Evolutionary conservation across 768 basidiomycete genomes (phyloP), one percentile per base, ranked within the genome.

Genomic region (Lentinus tigrinus): DNA sequence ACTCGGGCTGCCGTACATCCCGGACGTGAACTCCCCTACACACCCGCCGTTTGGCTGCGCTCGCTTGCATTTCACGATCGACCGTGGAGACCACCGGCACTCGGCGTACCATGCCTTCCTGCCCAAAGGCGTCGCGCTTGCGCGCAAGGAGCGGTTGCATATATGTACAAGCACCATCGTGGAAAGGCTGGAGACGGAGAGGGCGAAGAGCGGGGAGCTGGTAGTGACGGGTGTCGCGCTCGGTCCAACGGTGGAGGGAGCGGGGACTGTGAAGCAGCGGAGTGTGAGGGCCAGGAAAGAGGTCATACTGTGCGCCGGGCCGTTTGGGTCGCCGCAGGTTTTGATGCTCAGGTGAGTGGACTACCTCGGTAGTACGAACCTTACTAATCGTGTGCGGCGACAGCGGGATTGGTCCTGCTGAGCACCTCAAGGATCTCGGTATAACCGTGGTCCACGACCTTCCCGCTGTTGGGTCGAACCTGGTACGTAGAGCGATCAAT

Each of bases 281-380:
- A 52, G 37, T 7, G 54, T 65, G 10, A 40, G 26, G 39, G 67
- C 47, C 4, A 48, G 16, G 36, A 54, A 56, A 42, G 70, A 71
- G 52, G 59, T 71, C 21, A 58, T 71, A 23, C 43, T 69, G 17
- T 54, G 53, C 16, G 60, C 61, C 37, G 70, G 70, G 16, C 65
- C 69, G 10, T 59, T 69, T 34, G 58, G 61, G 17, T 67, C 75
- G 1, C 72, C 79, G 14, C 76, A 78, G 49, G 61, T 81, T 8
- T 69, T 79, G 9, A 69, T 77, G 62, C 67, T 79, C 23, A 67
- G 67, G 67, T 63, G 23, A 28, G 21, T 21, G 14, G 1, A 37
- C 27, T 3, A 11, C 9, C 3, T 26, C 2, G 14, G 23, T 36
- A 3, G 27, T 38, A 7, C 26, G 27, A 31, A 42, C 16, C 10